phyloP scores from a whole-genome alignment of 768 basidiomycete genomes.

The Wakefieldia striispora region DNA sequence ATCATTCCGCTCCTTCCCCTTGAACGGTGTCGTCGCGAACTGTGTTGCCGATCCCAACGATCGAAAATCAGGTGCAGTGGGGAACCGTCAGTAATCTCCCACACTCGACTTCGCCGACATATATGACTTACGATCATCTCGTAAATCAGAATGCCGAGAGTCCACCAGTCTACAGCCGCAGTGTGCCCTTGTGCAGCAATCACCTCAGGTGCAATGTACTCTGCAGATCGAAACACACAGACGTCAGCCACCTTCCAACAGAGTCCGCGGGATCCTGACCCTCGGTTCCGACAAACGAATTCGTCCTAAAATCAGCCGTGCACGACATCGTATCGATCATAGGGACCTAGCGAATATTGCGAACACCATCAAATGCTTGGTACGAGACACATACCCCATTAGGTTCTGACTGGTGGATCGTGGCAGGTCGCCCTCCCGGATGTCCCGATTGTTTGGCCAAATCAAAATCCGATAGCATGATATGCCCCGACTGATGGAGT shows the following conservation, averaged over 20 bases:
- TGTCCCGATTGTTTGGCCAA: conserved; percentile 93
- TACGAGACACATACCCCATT: conserved; percentile 68
- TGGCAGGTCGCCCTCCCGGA: conserved; percentile 80
- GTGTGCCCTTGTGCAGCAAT: conserved; percentile 96
- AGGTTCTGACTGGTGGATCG: conserved; percentile 79
- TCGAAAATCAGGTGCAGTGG: conserved; percentile 24
- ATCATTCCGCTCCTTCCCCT: conserved; percentile 89
- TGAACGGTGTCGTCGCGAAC: conserved; percentile 99
- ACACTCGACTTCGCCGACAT: conserved; percentile 12
- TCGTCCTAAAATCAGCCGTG: conserved; percentile 96
- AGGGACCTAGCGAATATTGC: conserved; percentile 57
- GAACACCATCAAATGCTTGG: conserved; percentile 1
- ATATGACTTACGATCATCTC: conserved; percentile 89
- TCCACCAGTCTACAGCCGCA: conserved; percentile 99
- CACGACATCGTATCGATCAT: conserved; percentile 96
- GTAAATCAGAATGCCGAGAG: conserved; percentile 95
- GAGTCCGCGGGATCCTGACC: conserved; percentile 47
- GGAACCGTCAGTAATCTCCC: conserved; percentile 36
- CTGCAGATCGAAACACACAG: conserved; percentile 41
- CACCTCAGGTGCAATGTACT: conserved; percentile 99
- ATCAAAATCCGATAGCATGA: conserved; percentile 99
- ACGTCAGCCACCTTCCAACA: conserved; percentile 13
- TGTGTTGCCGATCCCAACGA: conserved; percentile 34
- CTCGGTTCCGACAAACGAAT: conserved; percentile 99
- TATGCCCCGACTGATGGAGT: conserved; percentile 96